Evolutionary conservation across 148 eudicot species (phyloP).

Genomic region (Camellia granthamiana): DNA sequence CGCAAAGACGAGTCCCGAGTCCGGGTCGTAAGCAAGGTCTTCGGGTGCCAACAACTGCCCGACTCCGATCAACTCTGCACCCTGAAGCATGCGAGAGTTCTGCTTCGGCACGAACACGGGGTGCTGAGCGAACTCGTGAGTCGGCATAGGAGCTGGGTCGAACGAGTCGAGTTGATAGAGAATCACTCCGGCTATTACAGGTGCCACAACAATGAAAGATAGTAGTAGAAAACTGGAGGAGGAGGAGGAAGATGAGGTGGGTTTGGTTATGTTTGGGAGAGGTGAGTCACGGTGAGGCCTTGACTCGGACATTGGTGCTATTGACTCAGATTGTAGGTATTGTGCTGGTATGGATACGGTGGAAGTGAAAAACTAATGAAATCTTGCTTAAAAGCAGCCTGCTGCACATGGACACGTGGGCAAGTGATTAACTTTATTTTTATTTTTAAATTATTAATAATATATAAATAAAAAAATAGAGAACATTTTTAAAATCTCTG

Average conservation of each 20-base stretch:
- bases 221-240: constrained; percentile 11
- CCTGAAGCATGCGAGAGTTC: constrained; percentile 37
- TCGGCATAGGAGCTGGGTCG: constrained; percentile 46
- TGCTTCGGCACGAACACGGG: constrained; percentile 21
- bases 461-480: too few relatives aligned
- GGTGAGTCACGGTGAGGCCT: neutral
- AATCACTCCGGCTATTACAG: constrained; percentile 24
- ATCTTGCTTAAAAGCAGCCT: too few relatives aligned
- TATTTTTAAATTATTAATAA: too few relatives aligned
- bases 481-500: too few relatives aligned
- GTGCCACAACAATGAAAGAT: constrained; percentile 11
- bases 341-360: neutral
- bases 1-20: constrained; percentile 39
- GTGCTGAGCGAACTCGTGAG: constrained; percentile 32
- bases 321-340: too few relatives aligned
- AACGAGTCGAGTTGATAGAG: constrained; percentile 51
- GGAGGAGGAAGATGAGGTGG: neutral
- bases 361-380: too few relatives aligned
- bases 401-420: too few relatives aligned
- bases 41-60: constrained; percentile 55
- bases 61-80: constrained; percentile 37
- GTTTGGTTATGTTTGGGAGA: neutral
- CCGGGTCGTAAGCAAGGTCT: constrained; percentile 52
- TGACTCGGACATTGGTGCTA: neutral
- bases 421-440: too few relatives aligned